Evolutionary conservation across 495 filamentous ascomycete species (phyloP).

Genomic region (Annulohypoxylon maeteangense): DNA sequence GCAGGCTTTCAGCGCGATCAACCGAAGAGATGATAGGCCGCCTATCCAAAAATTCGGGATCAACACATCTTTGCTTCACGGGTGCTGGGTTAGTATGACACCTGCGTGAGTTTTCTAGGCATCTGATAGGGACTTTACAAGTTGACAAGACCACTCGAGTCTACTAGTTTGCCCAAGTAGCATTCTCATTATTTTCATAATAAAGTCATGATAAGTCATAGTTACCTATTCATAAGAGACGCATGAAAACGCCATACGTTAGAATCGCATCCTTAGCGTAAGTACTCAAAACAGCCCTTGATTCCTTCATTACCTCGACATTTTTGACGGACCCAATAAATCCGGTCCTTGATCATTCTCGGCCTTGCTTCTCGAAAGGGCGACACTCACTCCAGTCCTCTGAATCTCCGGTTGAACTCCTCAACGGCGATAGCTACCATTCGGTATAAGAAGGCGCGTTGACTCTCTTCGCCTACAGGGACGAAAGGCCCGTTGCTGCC

Average conservation of each 20-base stretch:
- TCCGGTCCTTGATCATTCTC: neutral
- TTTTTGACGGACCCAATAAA: neutral
- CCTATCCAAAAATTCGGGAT: constrained; percentile 50
- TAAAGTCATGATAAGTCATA: constrained; percentile 13
- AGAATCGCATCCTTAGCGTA: neutral
- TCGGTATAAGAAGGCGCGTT: constrained; percentile 83
- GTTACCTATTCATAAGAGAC: constrained; percentile 16
- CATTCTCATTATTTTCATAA: constrained; percentile 24
- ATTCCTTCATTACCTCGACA: neutral
- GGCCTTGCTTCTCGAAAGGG: neutral
- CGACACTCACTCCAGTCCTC: constrained; percentile 51
- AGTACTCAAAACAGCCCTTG: neutral
- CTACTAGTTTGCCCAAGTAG: neutral
- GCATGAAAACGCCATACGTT: constrained; percentile 12
- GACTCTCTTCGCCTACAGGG: constrained; percentile 87
- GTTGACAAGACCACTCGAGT: neutral
- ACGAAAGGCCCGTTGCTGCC: constrained; percentile 95
- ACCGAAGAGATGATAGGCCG: constrained; percentile 54
- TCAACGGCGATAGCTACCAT: constrained; percentile 68
- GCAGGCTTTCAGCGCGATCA: constrained; percentile 67
- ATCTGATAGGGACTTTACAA: neutral
- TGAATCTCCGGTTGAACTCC: constrained; percentile 66
- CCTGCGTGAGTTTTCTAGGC: constrained; percentile 33
- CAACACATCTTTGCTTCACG: constrained; percentile 51
- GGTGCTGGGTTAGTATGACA: constrained; percentile 51